A percentile compares a stretch with the other conserved stretches of the same genome.
Conservation (phyloP, 768 basidiomycete species). For the Lanmaoa pseudosensibilis region DNA sequence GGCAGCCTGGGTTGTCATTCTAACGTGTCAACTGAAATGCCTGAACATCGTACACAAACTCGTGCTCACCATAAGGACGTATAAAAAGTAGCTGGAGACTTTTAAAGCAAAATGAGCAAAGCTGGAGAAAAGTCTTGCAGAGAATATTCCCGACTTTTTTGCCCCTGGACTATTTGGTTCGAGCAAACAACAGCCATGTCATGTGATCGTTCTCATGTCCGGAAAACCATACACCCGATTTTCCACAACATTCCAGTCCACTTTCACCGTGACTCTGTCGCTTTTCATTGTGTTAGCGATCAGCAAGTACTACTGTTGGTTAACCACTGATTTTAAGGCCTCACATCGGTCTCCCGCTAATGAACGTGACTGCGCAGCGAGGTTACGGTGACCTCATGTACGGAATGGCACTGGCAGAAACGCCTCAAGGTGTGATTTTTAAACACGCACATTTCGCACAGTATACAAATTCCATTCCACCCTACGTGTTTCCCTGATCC, state of each 20-base stretch:
- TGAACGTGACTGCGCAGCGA: not conserved
- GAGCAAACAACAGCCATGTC: slow-evolving; percentile 28
- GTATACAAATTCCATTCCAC: slow-evolving; percentile 4
- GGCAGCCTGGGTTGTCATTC: slow-evolving; percentile 52
- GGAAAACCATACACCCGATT: not conserved
- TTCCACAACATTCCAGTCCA: too few species aligned
- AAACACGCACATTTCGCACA: not conserved
- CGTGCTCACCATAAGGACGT: slow-evolving; percentile 29
- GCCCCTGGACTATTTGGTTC: slow-evolving; percentile 23
- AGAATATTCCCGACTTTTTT: slow-evolving; percentile 22
- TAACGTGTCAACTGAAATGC: slow-evolving; percentile 1
- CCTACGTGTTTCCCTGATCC: not conserved
- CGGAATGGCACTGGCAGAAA: not conserved
- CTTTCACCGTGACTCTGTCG: not conserved
- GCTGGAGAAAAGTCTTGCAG: slow-evolving; percentile 17
- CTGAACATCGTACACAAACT: not conserved
- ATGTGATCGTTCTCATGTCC: slow-evolving; percentile 20
- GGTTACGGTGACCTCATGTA: not conserved
- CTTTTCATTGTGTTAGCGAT: not conserved
- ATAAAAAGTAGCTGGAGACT: slow-evolving; percentile 6
- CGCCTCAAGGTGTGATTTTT: not conserved
- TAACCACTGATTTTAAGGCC: not conserved
- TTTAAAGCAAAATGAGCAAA: slow-evolving; percentile 25
- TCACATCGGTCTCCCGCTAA: not conserved
- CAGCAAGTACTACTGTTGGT: not conserved